phyloP scores from a whole-genome alignment of 228 moss, liverwort and hornwort genomes.

The Sphagnum magellanicum region DNA sequence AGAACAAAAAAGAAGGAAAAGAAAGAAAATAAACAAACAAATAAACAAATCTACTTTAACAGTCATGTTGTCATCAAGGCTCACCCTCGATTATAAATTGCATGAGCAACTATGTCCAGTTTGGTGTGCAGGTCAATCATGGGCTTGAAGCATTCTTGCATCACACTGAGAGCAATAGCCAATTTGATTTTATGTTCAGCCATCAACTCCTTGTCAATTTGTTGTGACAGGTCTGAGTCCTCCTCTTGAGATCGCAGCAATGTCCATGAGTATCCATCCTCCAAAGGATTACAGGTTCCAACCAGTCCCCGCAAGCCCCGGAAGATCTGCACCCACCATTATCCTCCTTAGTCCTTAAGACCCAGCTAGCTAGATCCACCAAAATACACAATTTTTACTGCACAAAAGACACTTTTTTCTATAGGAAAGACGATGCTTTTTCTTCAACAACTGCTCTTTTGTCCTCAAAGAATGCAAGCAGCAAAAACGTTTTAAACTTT shows the following conservation, averaged over 20 bases:
- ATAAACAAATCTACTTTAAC: not conserved
- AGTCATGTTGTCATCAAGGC: slow-evolving; percentile 1
- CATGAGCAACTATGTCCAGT: slow-evolving; percentile 78
- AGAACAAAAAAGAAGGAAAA: too few species aligned
- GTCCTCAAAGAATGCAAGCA: not conserved
- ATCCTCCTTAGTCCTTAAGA: slow-evolving; percentile 7
- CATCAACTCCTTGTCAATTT: slow-evolving; percentile 51
- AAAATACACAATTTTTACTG: not conserved
- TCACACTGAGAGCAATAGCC: slow-evolving; percentile 79
- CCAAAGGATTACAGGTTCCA: slow-evolving; percentile 55
- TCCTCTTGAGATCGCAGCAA: slow-evolving; percentile 77
- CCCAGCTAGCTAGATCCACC: slow-evolving; percentile 1
- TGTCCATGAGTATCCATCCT: slow-evolving; percentile 69
- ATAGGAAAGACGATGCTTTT: not conserved
- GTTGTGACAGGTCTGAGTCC: slow-evolving; percentile 44
- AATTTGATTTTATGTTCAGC: slow-evolving; percentile 84
- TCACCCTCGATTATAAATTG: slow-evolving; percentile 80
- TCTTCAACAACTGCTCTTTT: not conserved
- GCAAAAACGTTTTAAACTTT: not conserved
- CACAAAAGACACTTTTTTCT: not conserved
- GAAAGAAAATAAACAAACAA: not conserved
- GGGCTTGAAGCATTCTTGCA: slow-evolving; percentile 94
- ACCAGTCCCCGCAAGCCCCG: slow-evolving; percentile 63
- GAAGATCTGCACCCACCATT: slow-evolving; percentile 54
- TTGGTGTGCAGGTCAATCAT: slow-evolving; percentile 92